These are phyloP conservation scores for Cucurbita argyrosperma DNA, from an alignment of 306 rosid species.

Conservation along the genomic window DNA sequence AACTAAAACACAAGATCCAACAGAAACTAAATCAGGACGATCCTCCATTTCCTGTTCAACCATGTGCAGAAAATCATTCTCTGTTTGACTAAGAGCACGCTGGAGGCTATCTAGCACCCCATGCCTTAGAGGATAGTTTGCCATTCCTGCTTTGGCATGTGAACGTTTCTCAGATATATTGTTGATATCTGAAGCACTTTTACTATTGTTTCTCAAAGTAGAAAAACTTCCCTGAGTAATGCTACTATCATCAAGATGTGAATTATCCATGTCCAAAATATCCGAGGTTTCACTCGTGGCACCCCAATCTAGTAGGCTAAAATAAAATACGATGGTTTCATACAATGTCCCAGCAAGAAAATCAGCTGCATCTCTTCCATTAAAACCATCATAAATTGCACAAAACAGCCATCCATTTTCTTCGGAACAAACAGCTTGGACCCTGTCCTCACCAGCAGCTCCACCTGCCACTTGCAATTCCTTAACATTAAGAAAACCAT, in stretches of 20 bases:
- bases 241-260: constrained; percentile 19
- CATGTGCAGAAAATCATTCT: constrained; percentile 85
- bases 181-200: constrained; percentile 12
- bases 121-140: constrained; percentile 26
- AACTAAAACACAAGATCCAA: constrained; percentile 85
- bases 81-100: constrained; percentile 60
- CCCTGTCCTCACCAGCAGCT: constrained; percentile 99
- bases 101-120: constrained; percentile 63
- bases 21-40: constrained; percentile 87
- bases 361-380: constrained; percentile 98
- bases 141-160: constrained; percentile 11
- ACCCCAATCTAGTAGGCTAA: constrained; percentile 45
- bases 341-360: constrained; percentile 90
- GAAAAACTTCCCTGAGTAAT: constrained; percentile 14
- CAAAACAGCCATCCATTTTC: constrained; percentile 97
- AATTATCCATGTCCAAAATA: constrained; percentile 15
- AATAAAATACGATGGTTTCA: constrained; percentile 59
- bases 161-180: constrained; percentile 14
- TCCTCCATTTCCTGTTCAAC: constrained; percentile 97
- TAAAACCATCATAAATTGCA: constrained; percentile 92
- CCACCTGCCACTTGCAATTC: constrained; percentile 99
- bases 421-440: constrained; percentile 97
- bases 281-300: constrained; percentile 26
- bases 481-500: constrained; percentile 55
- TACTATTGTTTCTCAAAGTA: constrained; percentile 6